Base-by-base conservation (phyloP, 1,284 basidiomycete genomes). In the Testicularia cyperi region DNA sequence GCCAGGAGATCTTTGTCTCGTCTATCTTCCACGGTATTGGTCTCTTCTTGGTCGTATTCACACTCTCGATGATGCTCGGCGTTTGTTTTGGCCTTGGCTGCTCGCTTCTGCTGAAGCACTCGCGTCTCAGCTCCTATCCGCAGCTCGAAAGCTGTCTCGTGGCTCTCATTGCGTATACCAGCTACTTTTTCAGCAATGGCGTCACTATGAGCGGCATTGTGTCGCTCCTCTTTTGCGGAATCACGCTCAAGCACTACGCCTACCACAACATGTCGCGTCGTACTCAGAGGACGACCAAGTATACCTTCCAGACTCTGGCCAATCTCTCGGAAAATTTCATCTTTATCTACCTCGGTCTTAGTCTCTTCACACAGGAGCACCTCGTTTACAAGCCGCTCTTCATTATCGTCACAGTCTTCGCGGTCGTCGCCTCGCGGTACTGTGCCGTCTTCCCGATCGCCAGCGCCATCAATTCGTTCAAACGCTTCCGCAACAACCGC, bases 211-310 rank as follows among this genome's bases (percentile, higher is more conserved):
- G 89, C 63, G 94, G 95, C 37, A 97, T 98, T 78, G 94, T 98
- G 29, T 96, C 92, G 0, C 84, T 98, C 22, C 84, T 98, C 25
- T 97, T 99, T 81, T 98, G 94, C 77, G 94, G 94, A 52, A 96
- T 99, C 78, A 99, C 94, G 1, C 84, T 99, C 70, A 98, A 98
- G 78, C 95, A 98, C 77, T 98, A 99, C 73, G 94, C 94, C 3
- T 97, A 96, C 77, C 92, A 97, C 80, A 98, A 90, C 46, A 99
- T 99, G 94, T 96, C 92, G 4, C 84, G 84, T 20, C 85, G 89
- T 43, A 97, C 95, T 0, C 95, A 98, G 74, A 83, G 88, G 32
- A 88, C 92, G 10, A 91, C 88, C n/a, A 92, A 94, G 77, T 95
- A 92, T 80, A 91, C 67, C 14, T 72, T 76, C 48, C 71, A 74